Evolutionary conservation across 768 basidiomycete genomes (phyloP), one percentile per base, ranked within the genome.

Genomic region (Boletus fagicola): DNA sequence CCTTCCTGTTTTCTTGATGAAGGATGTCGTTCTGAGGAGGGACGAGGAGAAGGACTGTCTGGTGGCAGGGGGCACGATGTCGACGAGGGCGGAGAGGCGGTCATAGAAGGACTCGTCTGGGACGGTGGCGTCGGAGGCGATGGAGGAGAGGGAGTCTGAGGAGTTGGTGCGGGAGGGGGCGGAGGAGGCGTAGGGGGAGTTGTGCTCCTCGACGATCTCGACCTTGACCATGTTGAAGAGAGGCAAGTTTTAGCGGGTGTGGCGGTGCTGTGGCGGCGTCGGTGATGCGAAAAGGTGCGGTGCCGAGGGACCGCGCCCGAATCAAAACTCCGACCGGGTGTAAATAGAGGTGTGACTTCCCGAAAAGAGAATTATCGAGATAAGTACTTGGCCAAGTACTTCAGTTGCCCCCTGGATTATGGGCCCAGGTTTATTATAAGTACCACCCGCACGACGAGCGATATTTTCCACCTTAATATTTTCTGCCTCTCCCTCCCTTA

Each of bases 61-160:
- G 39, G 95, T 95, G 10, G 88, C 77, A 24, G 97, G 97, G 8
- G 95, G 89, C 5, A 99, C 85, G 69, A 99, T 98, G 80, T 99
- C 96, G 65, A 90, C 89, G 72, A 99, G 88, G 26, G 96, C 96
- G 57, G 81, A 80, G 68, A 99, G 63, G 57, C 96, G 91, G 78
- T 98, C 94, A 61, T 86, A 78, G 65, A 97, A 60, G 43, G 94
- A 84, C 77, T 99, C 96, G 65, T 94, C 86, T 60, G 75, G 80
- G 52, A 81, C 77, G 58, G 83, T 83, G 45, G 76, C 68, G 51
- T 91, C 86, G 4, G 92, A 93, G 35, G 84, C 83, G 57, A 92
- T 75, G 56, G 92, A 92, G 22, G 89, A 87, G 63, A 94, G 81
- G n/a, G 88, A 92, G 59, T 80, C 81, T 16, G 87, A 81, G 47